Conservation (phyloP, 148 eudicot species). For the Diospyros kaki region DNA sequence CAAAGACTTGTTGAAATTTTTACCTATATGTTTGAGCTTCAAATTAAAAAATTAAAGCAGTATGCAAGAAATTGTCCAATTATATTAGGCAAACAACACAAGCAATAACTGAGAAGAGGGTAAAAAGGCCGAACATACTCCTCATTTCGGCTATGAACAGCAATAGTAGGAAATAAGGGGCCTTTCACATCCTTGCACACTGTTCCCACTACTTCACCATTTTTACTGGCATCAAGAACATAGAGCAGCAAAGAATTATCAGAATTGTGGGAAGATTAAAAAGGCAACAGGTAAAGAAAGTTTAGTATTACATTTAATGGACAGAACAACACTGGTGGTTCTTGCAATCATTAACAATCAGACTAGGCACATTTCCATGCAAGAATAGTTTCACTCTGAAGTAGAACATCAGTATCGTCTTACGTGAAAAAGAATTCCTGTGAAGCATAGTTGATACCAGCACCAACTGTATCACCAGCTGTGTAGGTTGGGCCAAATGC, state of each 20-base stretch:
- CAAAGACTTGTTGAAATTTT: no score
- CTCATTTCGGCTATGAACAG: slow-evolving; percentile 95
- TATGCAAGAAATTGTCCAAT: background rate
- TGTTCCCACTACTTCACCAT: slow-evolving; percentile 64
- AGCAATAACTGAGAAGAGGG: background rate
- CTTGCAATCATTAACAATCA: slow-evolving; percentile 14
- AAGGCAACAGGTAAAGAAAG: slow-evolving; percentile 4
- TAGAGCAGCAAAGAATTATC: background rate
- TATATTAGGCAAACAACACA: background rate
- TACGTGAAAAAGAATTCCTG: slow-evolving; percentile 96
- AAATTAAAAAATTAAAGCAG: no score
- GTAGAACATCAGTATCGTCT: slow-evolving; percentile 24
- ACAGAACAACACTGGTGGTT: slow-evolving; percentile 3
- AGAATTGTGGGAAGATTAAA: slow-evolving; percentile 7
- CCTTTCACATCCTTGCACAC: slow-evolving; percentile 76
- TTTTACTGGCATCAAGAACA: slow-evolving; percentile 53
- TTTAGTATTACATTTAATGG: background rate
- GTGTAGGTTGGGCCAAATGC: slow-evolving; percentile 72
- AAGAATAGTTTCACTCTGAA: slow-evolving; percentile 19
- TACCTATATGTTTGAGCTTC: no score
- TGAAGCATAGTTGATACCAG: slow-evolving; percentile 80
- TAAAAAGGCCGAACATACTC: slow-evolving; percentile 58
- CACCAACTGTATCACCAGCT: slow-evolving; percentile 83
- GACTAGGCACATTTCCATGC: slow-evolving; percentile 7
- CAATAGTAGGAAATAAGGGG: slow-evolving; percentile 78